These are phyloP conservation scores for Stylosanthes scabra DNA, from an alignment of 331 rosid species.

Conservation along the genomic window DNA sequence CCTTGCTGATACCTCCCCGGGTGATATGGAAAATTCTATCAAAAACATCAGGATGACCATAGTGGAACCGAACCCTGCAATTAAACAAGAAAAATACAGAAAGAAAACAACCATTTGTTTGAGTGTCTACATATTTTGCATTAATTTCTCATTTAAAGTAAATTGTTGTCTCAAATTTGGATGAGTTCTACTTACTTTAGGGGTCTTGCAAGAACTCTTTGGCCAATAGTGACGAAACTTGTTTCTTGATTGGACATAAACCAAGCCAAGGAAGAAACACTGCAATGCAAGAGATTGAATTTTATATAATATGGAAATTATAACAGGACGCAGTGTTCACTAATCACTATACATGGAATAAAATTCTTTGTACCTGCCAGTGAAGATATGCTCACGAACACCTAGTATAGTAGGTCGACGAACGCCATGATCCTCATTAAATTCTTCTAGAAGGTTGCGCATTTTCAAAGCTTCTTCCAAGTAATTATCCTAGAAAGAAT, in stretches of 20 bases:
- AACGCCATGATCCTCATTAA: conserved; percentile 92
- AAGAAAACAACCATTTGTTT: not conserved
- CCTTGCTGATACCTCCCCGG: conserved; percentile 98
- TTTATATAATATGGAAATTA: conserved; percentile 13
- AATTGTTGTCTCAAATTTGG: conserved; percentile 21
- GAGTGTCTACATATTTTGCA: not conserved
- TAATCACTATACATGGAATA: too few relatives aligned
- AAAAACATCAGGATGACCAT: conserved; percentile 98
- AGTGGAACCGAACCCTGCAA: conserved; percentile 93
- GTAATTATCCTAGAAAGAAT: conserved; percentile 79
- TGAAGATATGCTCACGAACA: conserved; percentile 96
- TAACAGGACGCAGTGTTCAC: conserved; percentile 39
- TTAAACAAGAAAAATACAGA: conserved; percentile 27
- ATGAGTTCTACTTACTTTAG: conserved; percentile 67
- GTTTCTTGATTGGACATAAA: conserved; percentile 99
- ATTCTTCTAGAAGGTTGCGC: conserved; percentile 98
- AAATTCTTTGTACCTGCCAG: too few relatives aligned
- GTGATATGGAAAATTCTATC: conserved; percentile 97
- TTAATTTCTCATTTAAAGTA: conserved; percentile 18
- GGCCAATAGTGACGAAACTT: conserved; percentile 96
- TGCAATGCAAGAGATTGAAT: conserved; percentile 45
- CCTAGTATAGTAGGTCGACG: conserved; percentile 91
- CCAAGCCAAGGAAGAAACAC: conserved; percentile 99
- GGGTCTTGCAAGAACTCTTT: conserved; percentile 96
- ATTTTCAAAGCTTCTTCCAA: conserved; percentile 97